A percentile compares a stretch with the other conserved stretches of the same genome.
phyloP scores from a whole-genome alignment of 257 asterid species.

The Nicotiana tomentosiformis region DNA sequence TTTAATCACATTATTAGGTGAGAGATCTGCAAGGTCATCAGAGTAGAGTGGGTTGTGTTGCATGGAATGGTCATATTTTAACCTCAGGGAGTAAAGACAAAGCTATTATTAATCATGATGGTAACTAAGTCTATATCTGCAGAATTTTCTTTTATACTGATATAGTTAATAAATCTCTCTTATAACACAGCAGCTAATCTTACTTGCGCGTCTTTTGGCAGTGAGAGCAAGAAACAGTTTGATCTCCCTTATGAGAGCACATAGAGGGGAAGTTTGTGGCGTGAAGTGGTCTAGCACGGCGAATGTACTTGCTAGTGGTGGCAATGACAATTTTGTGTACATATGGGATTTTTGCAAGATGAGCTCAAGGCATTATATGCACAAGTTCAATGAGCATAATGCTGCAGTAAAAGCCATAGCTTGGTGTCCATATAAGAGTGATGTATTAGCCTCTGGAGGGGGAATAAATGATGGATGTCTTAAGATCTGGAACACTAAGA shows the following conservation, averaged over 20 bases:
- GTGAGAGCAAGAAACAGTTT: conserved; percentile 58
- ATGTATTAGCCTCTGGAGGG: conserved; percentile 78
- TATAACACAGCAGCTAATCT: not conserved
- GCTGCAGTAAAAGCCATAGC: conserved; percentile 87
- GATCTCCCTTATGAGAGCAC: conserved; percentile 29
- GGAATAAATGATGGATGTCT: conserved; percentile 50
- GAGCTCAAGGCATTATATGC: conserved; percentile 36
- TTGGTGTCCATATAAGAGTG: conserved; percentile 66
- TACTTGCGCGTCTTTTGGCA: conserved; percentile 12
- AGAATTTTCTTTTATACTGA: not conserved
- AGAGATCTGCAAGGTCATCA: conserved; percentile 46
- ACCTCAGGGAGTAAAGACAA: conserved; percentile 62
- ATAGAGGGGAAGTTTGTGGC: conserved; percentile 50
- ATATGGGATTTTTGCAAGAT: conserved; percentile 61
- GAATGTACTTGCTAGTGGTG: conserved; percentile 61
- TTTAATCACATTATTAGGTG: conserved; percentile 31
- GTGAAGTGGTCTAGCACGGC: conserved; percentile 70
- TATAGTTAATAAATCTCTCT: not conserved
- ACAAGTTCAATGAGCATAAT: conserved; percentile 37
- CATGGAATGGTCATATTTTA: conserved; percentile 59
- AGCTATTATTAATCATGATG: conserved; percentile 65
- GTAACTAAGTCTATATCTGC: conserved; percentile 23
- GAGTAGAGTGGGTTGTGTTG: conserved; percentile 45
- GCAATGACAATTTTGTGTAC: conserved; percentile 50
- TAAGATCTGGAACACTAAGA: conserved; percentile 63